Evolutionary conservation across 306 rosid genomes (phyloP), one percentile per base, ranked within the genome.

Genomic region (Begonia masoniana): DNA sequence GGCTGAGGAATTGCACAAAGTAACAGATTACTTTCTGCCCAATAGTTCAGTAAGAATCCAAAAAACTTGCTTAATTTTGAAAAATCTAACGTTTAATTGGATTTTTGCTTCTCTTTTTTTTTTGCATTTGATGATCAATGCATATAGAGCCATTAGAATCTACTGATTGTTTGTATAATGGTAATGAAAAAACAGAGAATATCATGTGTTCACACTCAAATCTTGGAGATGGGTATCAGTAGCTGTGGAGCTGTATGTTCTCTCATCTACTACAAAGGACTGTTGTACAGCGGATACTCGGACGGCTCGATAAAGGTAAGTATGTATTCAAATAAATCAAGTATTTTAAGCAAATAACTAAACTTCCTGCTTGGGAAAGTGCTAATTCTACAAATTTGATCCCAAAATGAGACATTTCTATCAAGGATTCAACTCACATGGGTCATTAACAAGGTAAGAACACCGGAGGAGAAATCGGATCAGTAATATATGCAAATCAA

Each of bases 171-270:
- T 31, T 31, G 39, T 31, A 31, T 31, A 6, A 56, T 70, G 36
- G 41, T 62, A 76, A 62, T 59, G 62, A 65, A 74, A 71, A 74
- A 74, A 69, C 94, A 84, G 94, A 76, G 89, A 71, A 84, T 84
- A 65, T 84, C 94, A 7, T 84, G 89, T 19, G 94, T 81, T 58
- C 94, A 84, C 65, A 74, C 94, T 0, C 94, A 84, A 81, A 74
- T 81, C 64, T 73, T 84, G 15, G 94, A 84, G 80, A 74, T 68
- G 15, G 84, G 86, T 61, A 68, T 69, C 55, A 68, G 56, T 68
- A 49, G 59, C 50, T 62, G 74, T 73, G 62, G 72, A 50, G 72
- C 86, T 54, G 94, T 81, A 55, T 67, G 76, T 67, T 77, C 84
- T 63, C 94, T 84, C 70, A 76, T 81, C 68, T 84, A 74, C 59